Conservation (phyloP, 805 yeast genomes). For the Yarrowia hollandica region DNA sequence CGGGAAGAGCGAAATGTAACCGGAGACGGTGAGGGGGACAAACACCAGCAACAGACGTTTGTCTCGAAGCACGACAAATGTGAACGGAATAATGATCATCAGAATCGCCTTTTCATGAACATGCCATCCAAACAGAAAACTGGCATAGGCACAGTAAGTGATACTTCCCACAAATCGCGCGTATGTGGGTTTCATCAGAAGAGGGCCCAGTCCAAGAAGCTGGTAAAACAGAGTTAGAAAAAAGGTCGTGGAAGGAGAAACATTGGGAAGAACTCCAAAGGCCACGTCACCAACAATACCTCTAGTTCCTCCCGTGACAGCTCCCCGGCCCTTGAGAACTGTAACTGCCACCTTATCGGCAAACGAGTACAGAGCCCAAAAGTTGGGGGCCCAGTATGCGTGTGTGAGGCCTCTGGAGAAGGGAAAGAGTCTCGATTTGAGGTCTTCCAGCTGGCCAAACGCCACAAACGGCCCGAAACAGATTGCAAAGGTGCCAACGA, state of each 20-base stretch:
- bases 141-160: constrained; percentile 86
- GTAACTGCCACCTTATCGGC: constrained; percentile 55
- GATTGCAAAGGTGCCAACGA: constrained; percentile 56
- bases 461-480: constrained; percentile 81
- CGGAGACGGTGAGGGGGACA: constrained; percentile 70
- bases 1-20: constrained; percentile 87
- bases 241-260: constrained; percentile 76
- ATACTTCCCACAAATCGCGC: constrained; percentile 79
- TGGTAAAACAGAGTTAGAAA: constrained; percentile 83
- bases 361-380: constrained; percentile 93
- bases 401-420: constrained; percentile 94
- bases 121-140: constrained; percentile 97
- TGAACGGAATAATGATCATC: constrained; percentile 81
- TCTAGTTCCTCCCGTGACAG: constrained; percentile 56
- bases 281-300: constrained; percentile 91
- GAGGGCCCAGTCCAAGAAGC: constrained; percentile 69
- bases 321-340: constrained; percentile 30
- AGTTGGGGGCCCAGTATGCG: constrained; percentile 98
- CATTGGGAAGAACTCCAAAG: constrained; percentile 76
- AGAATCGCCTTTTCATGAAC: constrained; percentile 98
- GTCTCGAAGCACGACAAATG: constrained; percentile 71
- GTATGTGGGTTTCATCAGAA: constrained; percentile 61
- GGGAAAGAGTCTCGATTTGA: constrained; percentile 77
- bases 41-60: constrained; percentile 70
- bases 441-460: constrained; percentile 60